These are phyloP conservation scores for Pyrus communis DNA, from an alignment of 306 rosid genomes.

Conservation along the genomic window DNA sequence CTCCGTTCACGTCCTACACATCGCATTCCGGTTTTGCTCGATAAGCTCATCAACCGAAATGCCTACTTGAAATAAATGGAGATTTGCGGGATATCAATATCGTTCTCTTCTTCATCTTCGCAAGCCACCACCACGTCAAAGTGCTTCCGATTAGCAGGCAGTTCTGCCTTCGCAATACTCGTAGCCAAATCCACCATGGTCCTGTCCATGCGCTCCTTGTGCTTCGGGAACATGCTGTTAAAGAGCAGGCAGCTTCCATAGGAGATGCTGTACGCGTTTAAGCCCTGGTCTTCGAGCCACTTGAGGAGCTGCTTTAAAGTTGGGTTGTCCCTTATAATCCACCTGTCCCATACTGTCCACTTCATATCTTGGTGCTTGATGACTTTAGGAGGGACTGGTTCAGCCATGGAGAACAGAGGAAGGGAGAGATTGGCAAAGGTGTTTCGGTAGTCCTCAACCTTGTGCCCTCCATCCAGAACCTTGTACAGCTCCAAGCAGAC, in stretches of 20 bases:
- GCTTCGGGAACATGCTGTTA: slow-evolving; percentile 28
- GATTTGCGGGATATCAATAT: slow-evolving; percentile 24
- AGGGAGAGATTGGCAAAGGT: slow-evolving; percentile 30
- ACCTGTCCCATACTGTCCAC: slow-evolving; percentile 37
- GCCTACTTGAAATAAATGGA: slow-evolving; percentile 30
- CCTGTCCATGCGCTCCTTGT: slow-evolving; percentile 29
- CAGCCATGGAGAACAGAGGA: slow-evolving; percentile 31
- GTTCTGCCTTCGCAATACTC: slow-evolving; percentile 25
- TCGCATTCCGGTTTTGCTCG: not conserved
- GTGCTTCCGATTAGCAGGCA: slow-evolving; percentile 18
- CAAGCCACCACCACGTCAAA: slow-evolving; percentile 28
- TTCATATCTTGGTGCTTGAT: slow-evolving; percentile 23
- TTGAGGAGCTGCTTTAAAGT: slow-evolving; percentile 20
- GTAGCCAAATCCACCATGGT: slow-evolving; percentile 23
- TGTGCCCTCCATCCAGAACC: slow-evolving; percentile 26
- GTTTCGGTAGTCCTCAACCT: slow-evolving; percentile 26
- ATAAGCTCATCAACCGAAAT: not conserved
- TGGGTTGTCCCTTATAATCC: slow-evolving; percentile 23
- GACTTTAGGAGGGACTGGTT: slow-evolving; percentile 34
- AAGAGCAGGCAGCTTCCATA: slow-evolving; percentile 29
- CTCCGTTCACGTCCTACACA: slow-evolving; percentile 2
- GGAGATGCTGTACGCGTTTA: slow-evolving; percentile 27
- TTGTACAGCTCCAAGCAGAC: slow-evolving; percentile 33
- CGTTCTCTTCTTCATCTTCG: slow-evolving; percentile 27
- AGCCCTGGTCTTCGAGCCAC: slow-evolving; percentile 26